Evolutionary conservation across 2,329 filamentous ascomycete genomes (phyloP).

Genomic region (Atkinsonella texensis): DNA sequence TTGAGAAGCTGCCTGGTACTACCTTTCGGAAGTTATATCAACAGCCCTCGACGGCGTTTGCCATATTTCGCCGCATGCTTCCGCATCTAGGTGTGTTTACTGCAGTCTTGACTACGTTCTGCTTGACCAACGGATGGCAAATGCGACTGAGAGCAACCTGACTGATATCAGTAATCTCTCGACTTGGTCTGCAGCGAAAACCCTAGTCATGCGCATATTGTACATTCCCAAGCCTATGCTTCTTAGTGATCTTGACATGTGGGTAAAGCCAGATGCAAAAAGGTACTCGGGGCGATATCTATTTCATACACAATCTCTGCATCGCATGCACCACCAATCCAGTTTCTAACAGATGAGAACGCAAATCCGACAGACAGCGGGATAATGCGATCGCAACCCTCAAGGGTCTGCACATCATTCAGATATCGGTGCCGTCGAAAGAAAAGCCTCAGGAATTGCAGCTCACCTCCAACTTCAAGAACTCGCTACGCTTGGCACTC

Average conservation of each 20-base stretch:
- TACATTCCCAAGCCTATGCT: conserved; percentile 77
- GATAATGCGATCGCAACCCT: conserved; percentile 76
- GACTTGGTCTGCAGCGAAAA: conserved; percentile 54
- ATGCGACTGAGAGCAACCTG: neutral
- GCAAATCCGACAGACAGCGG: conserved; percentile 45
- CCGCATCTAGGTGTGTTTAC: conserved; percentile 63
- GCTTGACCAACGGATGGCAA: neutral
- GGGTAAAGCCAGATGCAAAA: conserved; percentile 59
- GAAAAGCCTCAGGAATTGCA: conserved; percentile 59
- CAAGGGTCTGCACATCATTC: conserved; percentile 75
- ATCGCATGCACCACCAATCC: neutral
- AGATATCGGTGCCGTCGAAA: conserved; percentile 47
- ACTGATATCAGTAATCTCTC: neutral
- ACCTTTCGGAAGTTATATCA: conserved; percentile 89
- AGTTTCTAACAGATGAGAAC: neutral
- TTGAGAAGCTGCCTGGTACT: conserved; percentile 80
- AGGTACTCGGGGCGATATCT: conserved; percentile 14
- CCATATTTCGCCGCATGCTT: conserved; percentile 94
- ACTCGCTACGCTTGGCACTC: conserved; percentile 72
- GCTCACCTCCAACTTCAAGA: conserved; percentile 71
- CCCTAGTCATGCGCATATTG: conserved; percentile 87
- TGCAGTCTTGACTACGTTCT: neutral
- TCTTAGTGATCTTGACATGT: conserved; percentile 69
- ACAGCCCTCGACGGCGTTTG: conserved; percentile 88
- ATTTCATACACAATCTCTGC: neutral